A percentile compares a stretch with the other conserved stretches of the same genome.
Conservation (phyloP, 257 asterid species). For the Solanum sitiens region DNA sequence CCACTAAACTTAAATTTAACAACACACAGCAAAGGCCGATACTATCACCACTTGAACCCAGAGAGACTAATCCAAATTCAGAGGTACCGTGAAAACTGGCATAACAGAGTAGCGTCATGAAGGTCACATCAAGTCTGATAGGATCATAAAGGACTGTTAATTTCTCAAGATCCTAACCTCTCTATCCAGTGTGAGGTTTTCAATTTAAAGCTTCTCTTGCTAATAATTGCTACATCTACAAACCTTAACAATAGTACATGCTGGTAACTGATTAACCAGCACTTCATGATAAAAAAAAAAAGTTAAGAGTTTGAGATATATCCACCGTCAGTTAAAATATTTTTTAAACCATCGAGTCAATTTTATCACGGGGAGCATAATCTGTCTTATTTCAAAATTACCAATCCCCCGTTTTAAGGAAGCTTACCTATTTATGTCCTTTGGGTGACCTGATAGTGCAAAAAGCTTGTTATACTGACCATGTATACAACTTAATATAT, state of each 20-base stretch:
- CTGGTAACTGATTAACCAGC: background rate
- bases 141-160: background rate
- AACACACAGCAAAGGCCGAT: background rate
- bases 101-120: background rate
- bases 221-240: background rate
- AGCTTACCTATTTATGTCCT: background rate
- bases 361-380: background rate
- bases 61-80: background rate
- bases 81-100: background rate
- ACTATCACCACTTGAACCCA: background rate
- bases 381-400: background rate
- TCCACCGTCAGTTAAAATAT: background rate
- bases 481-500: background rate
- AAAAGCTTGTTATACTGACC: background rate
- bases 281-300: background rate
- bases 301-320: background rate
- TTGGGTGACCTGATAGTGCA: background rate
- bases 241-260: background rate
- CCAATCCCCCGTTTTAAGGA: background rate
- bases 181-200: background rate
- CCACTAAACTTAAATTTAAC: background rate
- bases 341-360: background rate
- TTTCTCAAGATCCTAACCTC: background rate
- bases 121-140: background rate
- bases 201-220: background rate